These are phyloP conservation scores for Triticum monococcum DNA, from an alignment of 176 grass and related monocot species.

Conservation along the genomic window DNA sequence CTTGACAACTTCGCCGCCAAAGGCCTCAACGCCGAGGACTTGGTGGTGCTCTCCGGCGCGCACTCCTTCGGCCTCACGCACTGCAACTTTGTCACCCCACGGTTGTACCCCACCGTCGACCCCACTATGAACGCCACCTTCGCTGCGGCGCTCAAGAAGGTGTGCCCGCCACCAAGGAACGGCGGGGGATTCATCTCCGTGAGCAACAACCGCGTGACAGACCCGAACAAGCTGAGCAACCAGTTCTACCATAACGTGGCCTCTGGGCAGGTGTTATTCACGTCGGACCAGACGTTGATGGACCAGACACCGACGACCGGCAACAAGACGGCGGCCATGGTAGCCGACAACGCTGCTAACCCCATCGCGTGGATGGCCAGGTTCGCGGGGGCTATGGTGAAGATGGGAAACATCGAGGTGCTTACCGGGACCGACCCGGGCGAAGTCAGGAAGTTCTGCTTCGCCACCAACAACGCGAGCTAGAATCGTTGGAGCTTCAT, in stretches of 20 bases:
- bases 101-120: slow-evolving; percentile 55
- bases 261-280: slow-evolving; percentile 43
- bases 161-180: slow-evolving; percentile 16
- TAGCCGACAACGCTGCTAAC: slow-evolving; percentile 8
- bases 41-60: slow-evolving; percentile 57
- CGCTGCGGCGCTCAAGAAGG: background rate
- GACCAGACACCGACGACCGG: background rate
- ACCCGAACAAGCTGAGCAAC: slow-evolving; percentile 34
- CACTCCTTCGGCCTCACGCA: slow-evolving; percentile 53
- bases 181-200: background rate
- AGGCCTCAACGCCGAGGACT: slow-evolving; percentile 40
- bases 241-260: slow-evolving; percentile 28
- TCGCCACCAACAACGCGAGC: slow-evolving; percentile 19
- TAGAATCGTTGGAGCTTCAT: background rate
- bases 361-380: slow-evolving; percentile 21
- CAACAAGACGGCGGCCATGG: slow-evolving; percentile 2
- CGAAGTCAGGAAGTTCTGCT: slow-evolving; percentile 52
- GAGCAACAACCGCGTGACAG: slow-evolving; percentile 19
- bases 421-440: slow-evolving; percentile 34
- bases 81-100: slow-evolving; percentile 45
- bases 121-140: slow-evolving; percentile 35
- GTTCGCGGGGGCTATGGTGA: slow-evolving; percentile 44
- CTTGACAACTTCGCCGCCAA: slow-evolving; percentile 26
- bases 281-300: slow-evolving; percentile 45
- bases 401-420: slow-evolving; percentile 49